Conservation (phyloP, 2,329 filamentous ascomycete genomes). For the Penicillium glabrum region DNA sequence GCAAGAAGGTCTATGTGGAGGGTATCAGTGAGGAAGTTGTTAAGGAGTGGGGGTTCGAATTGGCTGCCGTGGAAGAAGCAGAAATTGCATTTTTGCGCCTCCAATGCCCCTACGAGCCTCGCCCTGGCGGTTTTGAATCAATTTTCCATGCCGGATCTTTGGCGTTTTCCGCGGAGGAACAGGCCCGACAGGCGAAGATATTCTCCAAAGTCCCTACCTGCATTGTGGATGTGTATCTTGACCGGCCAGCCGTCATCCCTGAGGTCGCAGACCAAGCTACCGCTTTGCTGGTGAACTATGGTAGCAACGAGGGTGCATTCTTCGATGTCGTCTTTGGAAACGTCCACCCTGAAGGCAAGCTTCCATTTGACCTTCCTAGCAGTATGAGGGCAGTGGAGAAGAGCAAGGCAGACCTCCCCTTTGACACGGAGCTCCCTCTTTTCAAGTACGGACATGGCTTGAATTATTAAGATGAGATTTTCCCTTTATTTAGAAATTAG, state of each 20-base stretch:
- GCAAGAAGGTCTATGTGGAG: background rate
- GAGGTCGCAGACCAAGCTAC: slow-evolving; percentile 36
- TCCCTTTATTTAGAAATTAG: too few species aligned
- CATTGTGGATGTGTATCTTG: background rate
- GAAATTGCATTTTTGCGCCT: background rate
- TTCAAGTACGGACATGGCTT: background rate
- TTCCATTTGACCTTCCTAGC: slow-evolving; percentile 51
- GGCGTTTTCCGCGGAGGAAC: background rate
- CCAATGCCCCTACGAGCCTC: background rate
- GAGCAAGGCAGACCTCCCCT: background rate
- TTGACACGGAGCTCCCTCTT: background rate
- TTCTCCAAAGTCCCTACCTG: background rate
- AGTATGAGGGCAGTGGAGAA: slow-evolving; percentile 45
- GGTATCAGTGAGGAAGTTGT: background rate
- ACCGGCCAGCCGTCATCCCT: slow-evolving; percentile 36
- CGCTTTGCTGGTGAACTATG: background rate
- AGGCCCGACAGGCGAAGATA: background rate
- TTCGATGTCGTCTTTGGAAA: slow-evolving; percentile 43
- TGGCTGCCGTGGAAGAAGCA: background rate
- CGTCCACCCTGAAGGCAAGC: slow-evolving; percentile 40
- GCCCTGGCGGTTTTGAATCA: background rate
- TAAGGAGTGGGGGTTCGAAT: background rate
- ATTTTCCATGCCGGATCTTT: background rate
- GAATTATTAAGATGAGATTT: background rate
- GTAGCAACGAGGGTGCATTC: slow-evolving; percentile 33